Base-by-base conservation (phyloP, 805 yeast species). In the Starmerella geochares region DNA sequence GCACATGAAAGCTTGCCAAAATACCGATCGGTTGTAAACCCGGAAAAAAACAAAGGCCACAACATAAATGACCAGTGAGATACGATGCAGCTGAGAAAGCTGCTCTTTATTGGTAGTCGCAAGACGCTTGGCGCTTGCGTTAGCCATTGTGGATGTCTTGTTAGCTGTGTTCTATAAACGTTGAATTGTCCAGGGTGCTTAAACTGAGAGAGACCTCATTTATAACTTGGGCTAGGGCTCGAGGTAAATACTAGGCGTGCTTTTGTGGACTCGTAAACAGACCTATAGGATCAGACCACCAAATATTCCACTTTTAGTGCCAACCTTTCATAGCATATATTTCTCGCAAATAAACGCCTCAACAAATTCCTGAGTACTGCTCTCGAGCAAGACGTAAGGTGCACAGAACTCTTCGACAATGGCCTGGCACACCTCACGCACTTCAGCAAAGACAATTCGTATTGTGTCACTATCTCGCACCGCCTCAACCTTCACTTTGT, bases 111-210 rank as follows among this genome's bases (percentile, higher is more conserved):
- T 71, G 25, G 62, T 50, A 11, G 55, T 58, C 0, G 74, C 74
- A 49, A 59, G 65, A 47, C 66, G 67, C 51, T 71, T 71, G 6
- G 62, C 66, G 10, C 75, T 66, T n/a, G 74, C 71, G 54, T 69
- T 67, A 4, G 74, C 75, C 75, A 71, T 71, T 27, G 8, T 27
- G n/a, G n/a, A n/a, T n/a, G n/a, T n/a, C n/a, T n/a, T n/a, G n/a
- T n/a, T n/a, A n/a, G n/a, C n/a, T n/a, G n/a, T n/a, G n/a, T n/a
- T n/a, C n/a, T n/a, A n/a, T n/a, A n/a, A n/a, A n/a, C n/a, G n/a
- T n/a, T n/a, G n/a, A n/a, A n/a, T n/a, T n/a, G n/a, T n/a, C n/a
- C n/a, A n/a, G n/a, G n/a, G n/a, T n/a, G n/a, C n/a, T n/a, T n/a
- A n/a, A n/a, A n/a, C n/a, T n/a, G n/a, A n/a, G n/a, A n/a, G n/a